phyloP scores from a whole-genome alignment of 345 rosid genomes.

The Excoecaria cochinchinensis region DNA sequence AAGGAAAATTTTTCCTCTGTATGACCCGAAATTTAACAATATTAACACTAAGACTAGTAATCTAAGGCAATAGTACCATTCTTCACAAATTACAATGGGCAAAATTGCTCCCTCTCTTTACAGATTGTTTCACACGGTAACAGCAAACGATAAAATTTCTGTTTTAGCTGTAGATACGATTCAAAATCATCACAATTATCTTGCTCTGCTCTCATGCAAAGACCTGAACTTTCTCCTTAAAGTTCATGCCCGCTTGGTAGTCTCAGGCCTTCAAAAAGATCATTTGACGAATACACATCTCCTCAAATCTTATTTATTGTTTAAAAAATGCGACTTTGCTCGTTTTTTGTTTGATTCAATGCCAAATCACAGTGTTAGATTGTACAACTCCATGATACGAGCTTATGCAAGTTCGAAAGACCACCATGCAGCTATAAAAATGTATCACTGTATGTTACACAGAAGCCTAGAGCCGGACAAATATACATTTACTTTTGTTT shows the following conservation, averaged over 20 bases:
- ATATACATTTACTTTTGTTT: constrained; percentile 57
- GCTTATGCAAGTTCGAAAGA: constrained; percentile 41
- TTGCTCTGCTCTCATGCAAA: constrained; percentile 43
- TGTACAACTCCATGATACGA: constrained; percentile 53
- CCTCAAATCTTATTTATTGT: constrained; percentile 42
- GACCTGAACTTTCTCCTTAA: constrained; percentile 32
- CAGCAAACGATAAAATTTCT: not conserved
- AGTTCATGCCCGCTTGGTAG: constrained; percentile 42
- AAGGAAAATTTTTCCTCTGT: no score
- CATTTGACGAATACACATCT: constrained; percentile 31
- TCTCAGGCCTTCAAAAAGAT: constrained; percentile 43
- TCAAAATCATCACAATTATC: constrained; percentile 1
- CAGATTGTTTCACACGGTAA: not conserved
- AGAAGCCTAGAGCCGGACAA: constrained; percentile 49
- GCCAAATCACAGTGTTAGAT: constrained; percentile 42
- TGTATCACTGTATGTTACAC: constrained; percentile 41
- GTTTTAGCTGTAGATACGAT: not conserved
- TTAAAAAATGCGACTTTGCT: constrained; percentile 45
- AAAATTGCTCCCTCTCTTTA: not conserved
- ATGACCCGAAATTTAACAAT: not conserved
- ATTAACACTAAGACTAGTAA: not conserved
- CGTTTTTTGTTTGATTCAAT: constrained; percentile 43
- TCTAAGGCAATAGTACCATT: not conserved
- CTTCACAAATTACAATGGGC: not conserved
- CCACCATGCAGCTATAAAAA: constrained; percentile 39